A percentile compares a stretch with the other conserved stretches of the same genome.
phyloP scores from a whole-genome alignment of 2,329 filamentous ascomycete genomes.

The Cercospora nicotianae region DNA sequence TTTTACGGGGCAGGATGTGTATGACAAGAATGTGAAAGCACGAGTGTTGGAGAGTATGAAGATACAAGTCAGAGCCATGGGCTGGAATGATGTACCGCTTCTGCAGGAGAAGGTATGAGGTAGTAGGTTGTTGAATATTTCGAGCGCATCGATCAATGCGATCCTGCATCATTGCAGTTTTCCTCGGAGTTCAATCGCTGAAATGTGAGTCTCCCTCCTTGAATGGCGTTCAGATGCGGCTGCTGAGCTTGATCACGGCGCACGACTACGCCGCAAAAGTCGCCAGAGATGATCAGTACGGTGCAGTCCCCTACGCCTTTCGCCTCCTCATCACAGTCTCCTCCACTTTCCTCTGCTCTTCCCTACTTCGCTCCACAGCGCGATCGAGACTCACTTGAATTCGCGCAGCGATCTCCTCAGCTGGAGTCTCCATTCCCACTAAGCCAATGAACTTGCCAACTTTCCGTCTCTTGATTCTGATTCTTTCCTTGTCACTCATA shows the following conservation, averaged over 20 bases:
- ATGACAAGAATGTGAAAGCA: slow-evolving; percentile 56
- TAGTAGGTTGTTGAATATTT: not conserved
- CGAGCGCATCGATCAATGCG: not conserved
- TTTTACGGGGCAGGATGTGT: slow-evolving; percentile 64
- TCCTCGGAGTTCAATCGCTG: not conserved
- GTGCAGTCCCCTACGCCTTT: slow-evolving; percentile 23
- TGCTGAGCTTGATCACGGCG: not conserved
- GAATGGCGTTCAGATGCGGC: too few relatives aligned
- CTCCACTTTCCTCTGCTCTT: slow-evolving; percentile 38
- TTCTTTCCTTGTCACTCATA: slow-evolving; percentile 42
- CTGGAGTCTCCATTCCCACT: slow-evolving; percentile 59
- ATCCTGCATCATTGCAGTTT: not conserved
- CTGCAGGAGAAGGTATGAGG: slow-evolving; percentile 29
- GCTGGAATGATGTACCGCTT: slow-evolving; percentile 31
- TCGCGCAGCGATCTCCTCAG: slow-evolving; percentile 47
- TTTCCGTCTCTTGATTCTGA: slow-evolving; percentile 63
- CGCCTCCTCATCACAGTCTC: slow-evolving; percentile 37
- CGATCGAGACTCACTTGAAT: slow-evolving; percentile 39
- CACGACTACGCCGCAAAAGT: not conserved
- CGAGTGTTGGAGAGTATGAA: slow-evolving; percentile 74
- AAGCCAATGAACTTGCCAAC: slow-evolving; percentile 74
- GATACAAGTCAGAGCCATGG: slow-evolving; percentile 58
- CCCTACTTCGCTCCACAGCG: slow-evolving; percentile 33
- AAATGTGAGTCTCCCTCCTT: too few relatives aligned
- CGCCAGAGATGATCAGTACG: not conserved